A percentile compares a stretch with the other conserved stretches of the same genome.
Conservation (phyloP, 768 basidiomycete genomes). For the Mycena pura region DNA sequence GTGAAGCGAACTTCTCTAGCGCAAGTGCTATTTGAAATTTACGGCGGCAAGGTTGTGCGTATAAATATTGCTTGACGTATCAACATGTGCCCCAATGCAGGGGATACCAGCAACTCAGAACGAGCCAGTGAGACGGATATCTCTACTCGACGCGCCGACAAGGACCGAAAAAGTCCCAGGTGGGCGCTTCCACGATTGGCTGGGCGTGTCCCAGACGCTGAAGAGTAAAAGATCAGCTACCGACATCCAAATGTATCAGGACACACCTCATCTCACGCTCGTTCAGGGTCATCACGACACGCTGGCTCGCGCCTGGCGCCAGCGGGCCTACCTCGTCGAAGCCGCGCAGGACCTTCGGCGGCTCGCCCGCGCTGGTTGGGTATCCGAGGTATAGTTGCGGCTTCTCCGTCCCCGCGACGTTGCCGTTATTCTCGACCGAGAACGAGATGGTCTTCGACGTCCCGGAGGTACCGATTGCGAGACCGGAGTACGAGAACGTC, state of each 20-base stretch:
- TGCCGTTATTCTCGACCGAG: conserved; percentile 53
- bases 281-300: conserved; percentile 44
- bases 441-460: conserved; percentile 47
- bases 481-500: conserved; percentile 63
- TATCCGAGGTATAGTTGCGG: conserved; percentile 61
- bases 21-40: too few relatives aligned
- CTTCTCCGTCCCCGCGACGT: conserved; percentile 54
- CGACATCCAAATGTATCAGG: conserved; percentile 21
- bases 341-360: conserved; percentile 55
- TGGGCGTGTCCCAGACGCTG: conserved; percentile 45
- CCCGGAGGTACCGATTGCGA: conserved; percentile 47
- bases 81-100: too few relatives aligned
- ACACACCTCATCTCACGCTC: conserved; percentile 53
- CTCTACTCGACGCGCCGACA: conserved; percentile 57
- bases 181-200: conserved; percentile 59
- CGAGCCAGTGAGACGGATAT: conserved; percentile 49
- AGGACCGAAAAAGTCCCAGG: conserved; percentile 56
- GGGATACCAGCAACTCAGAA: too few relatives aligned
- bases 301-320: too few relatives aligned
- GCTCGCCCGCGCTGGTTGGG: conserved; percentile 53
- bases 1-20: too few relatives aligned
- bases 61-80: too few relatives aligned
- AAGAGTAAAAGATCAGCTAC: conserved; percentile 57
- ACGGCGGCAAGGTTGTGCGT: too few relatives aligned
- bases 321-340: conserved; percentile 53